Base-by-base conservation (phyloP, 1,139 yeast species). In the Suhomyces chickasaworum region DNA sequence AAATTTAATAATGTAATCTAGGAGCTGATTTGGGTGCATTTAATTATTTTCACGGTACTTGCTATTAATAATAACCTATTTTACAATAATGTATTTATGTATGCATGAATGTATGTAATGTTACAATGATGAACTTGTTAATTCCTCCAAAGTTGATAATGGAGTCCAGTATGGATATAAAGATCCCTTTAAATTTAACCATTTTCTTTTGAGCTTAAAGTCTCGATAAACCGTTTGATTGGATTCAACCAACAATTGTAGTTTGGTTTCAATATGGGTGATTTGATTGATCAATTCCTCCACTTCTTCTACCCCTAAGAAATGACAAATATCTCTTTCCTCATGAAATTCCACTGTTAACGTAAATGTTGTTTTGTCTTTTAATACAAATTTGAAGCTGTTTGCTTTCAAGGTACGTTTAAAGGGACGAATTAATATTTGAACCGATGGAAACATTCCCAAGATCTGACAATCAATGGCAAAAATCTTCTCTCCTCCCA, bases 351-450 rank as follows among this genome's bases (percentile, higher is more conserved):
- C 73, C 3, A 68, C 48, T 6, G 48, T 47, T 3, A 68, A 36
- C 25, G 44, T 39, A 31, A 37, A 37, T 21, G 30, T 30, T 4
- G 32, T n/a, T 5, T 42, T 45, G 32, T 63, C 64, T 10, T 51
- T 39, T 10, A 68, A 49, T 7, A 56, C 45, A 2, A 71, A 37
- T 44, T 58, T 64, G 44, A 70, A 60, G 7, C 55, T 53, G 2
- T 65, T 53, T 1, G 66, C 51, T 44, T 68, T 68, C 16, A 68
- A 42, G 1, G 74, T 66, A 29, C 72, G 51, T 6, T 55, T 53
- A 42, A 56, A 65, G 0, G 74, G 75, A 44, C 64, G 66, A 9
- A 71, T 53, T 2, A 65, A 51, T 23, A 69, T 58, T 3, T 58
- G 55, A 7, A 48, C 48, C n/a, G 44, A 23, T 2, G 70, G 69